Evolutionary conservation across 768 basidiomycete genomes (phyloP).

Genomic region (Mycena indigotica): DNA sequence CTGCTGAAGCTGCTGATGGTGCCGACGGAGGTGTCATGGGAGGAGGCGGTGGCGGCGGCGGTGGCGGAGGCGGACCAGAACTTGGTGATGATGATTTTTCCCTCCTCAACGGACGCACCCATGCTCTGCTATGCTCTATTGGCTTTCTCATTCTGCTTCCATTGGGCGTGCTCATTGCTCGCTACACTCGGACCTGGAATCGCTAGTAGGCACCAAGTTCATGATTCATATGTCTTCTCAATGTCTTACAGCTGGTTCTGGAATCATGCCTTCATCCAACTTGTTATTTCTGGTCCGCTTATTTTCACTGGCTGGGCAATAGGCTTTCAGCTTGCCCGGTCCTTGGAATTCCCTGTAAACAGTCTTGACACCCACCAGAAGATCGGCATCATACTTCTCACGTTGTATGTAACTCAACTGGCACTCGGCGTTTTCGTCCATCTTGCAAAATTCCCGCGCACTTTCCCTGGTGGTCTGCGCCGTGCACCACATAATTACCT

Average conservation of each 20-base stretch:
- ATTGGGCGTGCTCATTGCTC: conserved; percentile 55
- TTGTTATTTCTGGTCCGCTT: conserved; percentile 53
- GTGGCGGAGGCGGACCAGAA: background rate
- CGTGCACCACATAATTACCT: conserved; percentile 57
- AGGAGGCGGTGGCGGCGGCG: background rate
- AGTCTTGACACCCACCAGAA: conserved; percentile 49
- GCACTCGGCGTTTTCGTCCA: conserved; percentile 54
- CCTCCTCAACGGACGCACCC: conserved; percentile 41
- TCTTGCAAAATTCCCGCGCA: conserved; percentile 46
- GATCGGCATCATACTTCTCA: conserved; percentile 53
- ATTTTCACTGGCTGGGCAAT: conserved; percentile 52
- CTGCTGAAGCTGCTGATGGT: background rate
- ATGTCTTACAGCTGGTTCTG: conserved; percentile 48
- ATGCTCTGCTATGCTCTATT: conserved; percentile 52
- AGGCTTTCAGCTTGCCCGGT: conserved; percentile 41
- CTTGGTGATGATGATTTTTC: background rate
- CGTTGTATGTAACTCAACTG: conserved; percentile 56
- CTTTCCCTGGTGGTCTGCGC: conserved; percentile 34
- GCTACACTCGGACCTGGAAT: conserved; percentile 56
- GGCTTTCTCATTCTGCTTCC: conserved; percentile 64
- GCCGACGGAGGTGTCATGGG: background rate
- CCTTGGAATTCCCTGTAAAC: conserved; percentile 35
- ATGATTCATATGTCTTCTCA: background rate
- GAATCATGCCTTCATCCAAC: conserved; percentile 52
- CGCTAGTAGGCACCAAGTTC: conserved; percentile 36